Evolutionary conservation across 371 early-diverging fungal species (phyloP).

Genomic region (Mucor piriformis): DNA sequence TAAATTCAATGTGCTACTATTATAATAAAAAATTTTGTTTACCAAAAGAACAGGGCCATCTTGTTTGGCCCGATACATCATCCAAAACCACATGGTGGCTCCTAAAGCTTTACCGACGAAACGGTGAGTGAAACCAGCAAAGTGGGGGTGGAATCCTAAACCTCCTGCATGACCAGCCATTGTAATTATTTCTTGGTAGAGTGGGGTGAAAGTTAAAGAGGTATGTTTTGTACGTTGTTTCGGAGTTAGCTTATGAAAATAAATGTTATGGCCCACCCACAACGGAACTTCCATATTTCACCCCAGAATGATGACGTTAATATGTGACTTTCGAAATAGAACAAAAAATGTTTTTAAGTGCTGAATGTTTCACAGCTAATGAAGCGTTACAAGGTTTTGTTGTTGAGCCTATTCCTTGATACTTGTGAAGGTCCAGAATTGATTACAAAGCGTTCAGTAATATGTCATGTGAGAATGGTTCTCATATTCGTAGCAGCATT

Average conservation of each 20-base stretch:
- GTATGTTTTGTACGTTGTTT: background rate
- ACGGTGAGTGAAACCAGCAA: conserved; percentile 51
- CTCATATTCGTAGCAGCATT: too few relatives aligned
- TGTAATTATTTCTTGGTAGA: conserved; percentile 12
- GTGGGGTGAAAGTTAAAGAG: background rate
- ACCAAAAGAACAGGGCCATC: conserved; percentile 78
- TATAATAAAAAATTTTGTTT: conserved; percentile 17
- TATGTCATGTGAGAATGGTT: too few relatives aligned
- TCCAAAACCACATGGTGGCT: conserved; percentile 86
- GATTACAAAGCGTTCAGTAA: too few relatives aligned
- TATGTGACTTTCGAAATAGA: too few relatives aligned
- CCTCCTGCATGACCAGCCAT: conserved; percentile 51
- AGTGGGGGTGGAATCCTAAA: conserved; percentile 56
- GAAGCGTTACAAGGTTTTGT: too few relatives aligned
- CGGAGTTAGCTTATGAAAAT: background rate
- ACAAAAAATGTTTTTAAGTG: too few relatives aligned
- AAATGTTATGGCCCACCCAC: background rate
- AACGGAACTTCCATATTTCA: too few relatives aligned
- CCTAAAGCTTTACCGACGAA: conserved; percentile 62
- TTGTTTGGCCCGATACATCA: conserved; percentile 86
- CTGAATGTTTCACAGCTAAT: too few relatives aligned
- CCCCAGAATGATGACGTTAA: too few relatives aligned
- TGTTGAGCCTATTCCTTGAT: too few relatives aligned
- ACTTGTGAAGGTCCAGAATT: too few relatives aligned
- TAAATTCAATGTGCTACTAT: background rate